phyloP scores from a whole-genome alignment of 495 filamentous ascomycete species.

The Penicillium desertorum region DNA sequence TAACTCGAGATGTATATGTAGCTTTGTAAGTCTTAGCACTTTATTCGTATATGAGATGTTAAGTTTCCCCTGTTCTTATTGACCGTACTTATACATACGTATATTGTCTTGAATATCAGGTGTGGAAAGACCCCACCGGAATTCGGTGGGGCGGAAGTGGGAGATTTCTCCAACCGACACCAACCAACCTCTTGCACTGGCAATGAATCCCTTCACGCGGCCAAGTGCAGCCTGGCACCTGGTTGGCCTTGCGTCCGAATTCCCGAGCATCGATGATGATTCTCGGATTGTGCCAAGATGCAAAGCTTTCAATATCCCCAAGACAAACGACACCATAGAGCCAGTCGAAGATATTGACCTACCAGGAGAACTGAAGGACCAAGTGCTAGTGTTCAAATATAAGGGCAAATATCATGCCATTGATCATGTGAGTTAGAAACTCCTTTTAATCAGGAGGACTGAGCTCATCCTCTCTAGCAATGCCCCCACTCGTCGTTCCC shows the following conservation, averaged over 20 bases:
- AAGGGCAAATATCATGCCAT: conserved; percentile 58
- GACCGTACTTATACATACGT: neutral
- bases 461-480: conserved; percentile 42
- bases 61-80: neutral
- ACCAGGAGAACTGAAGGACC: conserved; percentile 51
- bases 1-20: neutral
- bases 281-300: conserved; percentile 43
- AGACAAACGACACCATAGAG: conserved; percentile 29
- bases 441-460: neutral
- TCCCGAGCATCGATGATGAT: conserved; percentile 50
- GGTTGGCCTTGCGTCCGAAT: conserved; percentile 49
- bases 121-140: neutral
- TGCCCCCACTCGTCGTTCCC: conserved; percentile 61
- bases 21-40: neutral
- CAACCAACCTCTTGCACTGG: neutral
- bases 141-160: neutral
- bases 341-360: conserved; percentile 39
- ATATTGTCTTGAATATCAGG: too few species aligned
- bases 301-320: conserved; percentile 56
- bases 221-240: conserved; percentile 24
- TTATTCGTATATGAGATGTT: neutral
- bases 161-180: neutral
- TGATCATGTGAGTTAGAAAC: conserved; percentile 52
- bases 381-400: conserved; percentile 59
- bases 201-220: conserved; percentile 24